A percentile compares a stretch with the other conserved stretches of the same genome.
phyloP scores from a whole-genome alignment of 768 basidiomycete species.

The Collybiopsis confluens region DNA sequence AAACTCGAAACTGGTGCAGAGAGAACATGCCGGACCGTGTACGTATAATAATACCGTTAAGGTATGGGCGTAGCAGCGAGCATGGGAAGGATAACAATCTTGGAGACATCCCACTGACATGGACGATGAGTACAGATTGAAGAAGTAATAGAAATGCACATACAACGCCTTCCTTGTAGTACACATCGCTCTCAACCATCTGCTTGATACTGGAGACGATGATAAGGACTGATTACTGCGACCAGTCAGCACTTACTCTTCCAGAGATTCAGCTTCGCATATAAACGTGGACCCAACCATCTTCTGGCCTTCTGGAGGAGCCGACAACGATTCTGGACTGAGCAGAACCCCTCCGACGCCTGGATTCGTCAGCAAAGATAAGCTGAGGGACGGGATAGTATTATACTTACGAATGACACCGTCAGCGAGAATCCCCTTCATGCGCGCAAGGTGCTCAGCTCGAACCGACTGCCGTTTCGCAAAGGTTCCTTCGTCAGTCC shows the following conservation, averaged over 20 bases:
- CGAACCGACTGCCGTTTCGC: conserved; percentile 56
- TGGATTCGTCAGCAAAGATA: conserved; percentile 15
- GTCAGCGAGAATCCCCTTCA: conserved; percentile 33
- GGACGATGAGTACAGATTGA: not conserved
- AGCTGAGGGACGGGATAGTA: not conserved
- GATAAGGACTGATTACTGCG: conserved; percentile 25
- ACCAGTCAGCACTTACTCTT: conserved; percentile 21
- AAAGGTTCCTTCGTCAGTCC: conserved; percentile 52
- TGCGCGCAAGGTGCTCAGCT: conserved; percentile 43
- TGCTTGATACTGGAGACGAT: conserved; percentile 35
- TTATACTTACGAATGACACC: conserved; percentile 51
- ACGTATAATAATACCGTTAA: not conserved
- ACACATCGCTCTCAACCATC: conserved; percentile 31
- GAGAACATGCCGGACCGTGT: no score
- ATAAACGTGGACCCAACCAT: conserved; percentile 60
- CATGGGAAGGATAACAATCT: conserved; percentile 16
- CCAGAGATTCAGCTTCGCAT: conserved; percentile 49
- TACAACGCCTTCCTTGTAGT: conserved; percentile 36
- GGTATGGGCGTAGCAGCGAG: conserved; percentile 15
- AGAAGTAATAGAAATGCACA: conserved; percentile 12
- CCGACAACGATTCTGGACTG: conserved; percentile 50
- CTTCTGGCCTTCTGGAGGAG: conserved; percentile 43
- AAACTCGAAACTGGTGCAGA: conserved; percentile 34
- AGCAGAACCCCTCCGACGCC: conserved; percentile 57
- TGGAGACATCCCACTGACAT: conserved; percentile 18